Conservation (phyloP, 139 green algal species). For the Nannochloris sp. region DNA sequence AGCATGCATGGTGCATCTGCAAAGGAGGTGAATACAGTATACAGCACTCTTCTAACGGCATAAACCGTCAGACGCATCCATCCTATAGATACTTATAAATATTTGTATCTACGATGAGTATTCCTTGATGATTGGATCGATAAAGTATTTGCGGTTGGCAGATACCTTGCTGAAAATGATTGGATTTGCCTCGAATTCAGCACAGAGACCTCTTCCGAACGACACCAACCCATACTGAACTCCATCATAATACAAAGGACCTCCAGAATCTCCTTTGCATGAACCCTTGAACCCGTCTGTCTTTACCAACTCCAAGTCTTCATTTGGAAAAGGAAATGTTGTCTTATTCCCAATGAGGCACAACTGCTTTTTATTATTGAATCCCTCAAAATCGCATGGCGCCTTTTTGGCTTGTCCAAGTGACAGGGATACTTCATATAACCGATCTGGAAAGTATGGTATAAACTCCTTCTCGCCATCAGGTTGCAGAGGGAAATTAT, state of each 20-base stretch:
- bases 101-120: neutral
- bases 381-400: neutral
- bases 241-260: neutral
- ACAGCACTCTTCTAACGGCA: too few relatives aligned
- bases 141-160: slow-evolving; percentile 1
- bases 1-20: too few relatives aligned
- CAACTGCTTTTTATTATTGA: neutral
- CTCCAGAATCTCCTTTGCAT: neutral
- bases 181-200: neutral
- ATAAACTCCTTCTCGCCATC: neutral
- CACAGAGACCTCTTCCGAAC: neutral
- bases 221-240: slow-evolving; percentile 1
- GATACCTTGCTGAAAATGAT: slow-evolving; percentile 1
- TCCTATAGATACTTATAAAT: too few relatives aligned
- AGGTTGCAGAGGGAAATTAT: neutral
- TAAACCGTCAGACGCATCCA: too few relatives aligned
- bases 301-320: neutral
- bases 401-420: neutral
- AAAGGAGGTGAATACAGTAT: too few relatives aligned
- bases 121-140: slow-evolving; percentile 1
- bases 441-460: neutral
- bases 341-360: neutral
- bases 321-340: slow-evolving; percentile 1
- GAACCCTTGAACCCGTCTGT: neutral
- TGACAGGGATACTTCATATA: neutral